Conservation (phyloP, 345 rosid genomes). For the Sisymbrium irio region DNA sequence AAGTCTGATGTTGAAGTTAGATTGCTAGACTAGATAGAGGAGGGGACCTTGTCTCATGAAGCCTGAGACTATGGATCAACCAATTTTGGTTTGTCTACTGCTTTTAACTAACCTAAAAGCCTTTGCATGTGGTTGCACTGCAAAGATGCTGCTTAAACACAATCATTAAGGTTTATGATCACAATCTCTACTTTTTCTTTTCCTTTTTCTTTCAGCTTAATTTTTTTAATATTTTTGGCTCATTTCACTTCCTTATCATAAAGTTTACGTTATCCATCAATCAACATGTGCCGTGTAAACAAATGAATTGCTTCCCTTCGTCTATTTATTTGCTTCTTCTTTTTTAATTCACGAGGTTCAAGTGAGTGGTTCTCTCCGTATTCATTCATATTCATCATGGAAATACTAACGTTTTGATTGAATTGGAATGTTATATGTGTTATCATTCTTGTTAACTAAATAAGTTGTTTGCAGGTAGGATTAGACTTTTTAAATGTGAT, state of each 20-base stretch:
- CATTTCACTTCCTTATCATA: neutral
- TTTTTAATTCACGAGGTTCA: conserved; percentile 5
- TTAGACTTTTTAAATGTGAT: neutral
- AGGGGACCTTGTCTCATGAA: conserved; percentile 17
- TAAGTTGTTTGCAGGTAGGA: neutral
- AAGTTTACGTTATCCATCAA: conserved; percentile 21
- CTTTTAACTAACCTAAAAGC: conserved; percentile 18
- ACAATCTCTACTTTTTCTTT: conserved; percentile 8
- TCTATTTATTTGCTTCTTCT: neutral
- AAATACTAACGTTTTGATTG: neutral
- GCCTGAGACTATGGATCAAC: conserved; percentile 23
- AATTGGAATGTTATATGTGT: neutral
- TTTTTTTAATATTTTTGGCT: neutral
- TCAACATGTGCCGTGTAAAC: conserved; percentile 22
- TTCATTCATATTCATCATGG: conserved; percentile 5
- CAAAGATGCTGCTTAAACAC: conserved; percentile 34
- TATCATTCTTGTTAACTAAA: neutral
- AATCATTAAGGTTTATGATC: conserved; percentile 34
- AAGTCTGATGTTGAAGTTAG: neutral
- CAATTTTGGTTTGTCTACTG: neutral
- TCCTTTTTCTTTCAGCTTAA: neutral
- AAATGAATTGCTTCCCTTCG: neutral
- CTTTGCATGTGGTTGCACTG: conserved; percentile 33
- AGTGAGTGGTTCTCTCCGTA: neutral
- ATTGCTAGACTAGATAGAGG: conserved; percentile 1